Base-by-base conservation (phyloP, 23 red algal species). In the Gracilaria gracilis region DNA sequence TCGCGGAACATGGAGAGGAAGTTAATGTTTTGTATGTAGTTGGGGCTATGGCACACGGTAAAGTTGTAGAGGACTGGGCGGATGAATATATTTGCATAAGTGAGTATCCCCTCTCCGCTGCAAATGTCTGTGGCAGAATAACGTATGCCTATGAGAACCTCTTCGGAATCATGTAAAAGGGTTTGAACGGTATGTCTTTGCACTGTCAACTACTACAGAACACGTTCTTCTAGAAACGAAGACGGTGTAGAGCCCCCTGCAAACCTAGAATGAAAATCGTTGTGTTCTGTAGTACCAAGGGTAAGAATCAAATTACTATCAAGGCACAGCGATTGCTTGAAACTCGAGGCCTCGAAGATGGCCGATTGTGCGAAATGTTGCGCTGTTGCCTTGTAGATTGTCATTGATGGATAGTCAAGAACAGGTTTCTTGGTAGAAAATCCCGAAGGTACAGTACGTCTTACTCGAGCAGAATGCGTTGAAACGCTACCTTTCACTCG, bases 11-110 rank as follows among this genome's bases (percentile, higher is more conserved):
- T n/a, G 92, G 67, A 51, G 90, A 98, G 34, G 53, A 79, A 39
- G 90, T 93, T 34, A 76, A 86, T 29, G 79, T 99, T 28, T 48
- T 90, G n/a, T 99, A 96, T 76, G 90, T 96, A 9, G 76, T 99
- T 50, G 97, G 97, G n/a, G 93, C 97, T 19, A 99, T 99, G 89
- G 94, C 93, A 40, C 94, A 96, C 59, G 97, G 97, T 11, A 95
- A 99, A 70, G 80, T 99, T 72, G 92, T 57, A 24, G 77, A 69
- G 42, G 97, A 99, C 40, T 99, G 94, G 92, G 88, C 88, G 20
- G 93, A 95, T 48, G 95, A 99, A 33, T 67, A 85, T 49, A 89
- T 99, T 36, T 94, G 88, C 20, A 83, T 99, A 32, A 93, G 92
- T 57, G 91, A 93, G 65, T 99, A 94, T 78, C 87, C 97, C 23